Evolutionary conservation across 495 filamentous ascomycete species (phyloP).

Genomic region (Tuber umbilicatum): DNA sequence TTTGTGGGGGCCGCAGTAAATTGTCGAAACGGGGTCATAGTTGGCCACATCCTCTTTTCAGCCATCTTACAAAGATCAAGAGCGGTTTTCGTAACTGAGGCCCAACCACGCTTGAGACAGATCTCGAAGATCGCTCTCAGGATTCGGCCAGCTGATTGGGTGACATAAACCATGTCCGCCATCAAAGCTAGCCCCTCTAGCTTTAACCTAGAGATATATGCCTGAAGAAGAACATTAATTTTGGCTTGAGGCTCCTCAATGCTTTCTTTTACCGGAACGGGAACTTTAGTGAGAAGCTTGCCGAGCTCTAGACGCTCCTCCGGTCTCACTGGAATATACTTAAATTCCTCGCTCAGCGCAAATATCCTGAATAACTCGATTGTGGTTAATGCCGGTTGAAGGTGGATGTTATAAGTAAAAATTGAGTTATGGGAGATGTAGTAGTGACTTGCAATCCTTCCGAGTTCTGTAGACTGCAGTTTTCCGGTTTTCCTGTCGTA

Average conservation of each 20-base stretch:
- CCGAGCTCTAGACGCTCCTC: constrained; percentile 96
- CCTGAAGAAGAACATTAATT: constrained; percentile 97
- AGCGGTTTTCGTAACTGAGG: constrained; percentile 84
- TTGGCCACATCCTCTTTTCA: constrained; percentile 98
- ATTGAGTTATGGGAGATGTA: constrained; percentile 96
- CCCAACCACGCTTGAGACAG: constrained; percentile 90
- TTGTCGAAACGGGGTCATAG: constrained; percentile 91
- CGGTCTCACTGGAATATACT: constrained; percentile 95
- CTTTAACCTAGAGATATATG: constrained; percentile 90
- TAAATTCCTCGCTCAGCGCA: constrained; percentile 94
- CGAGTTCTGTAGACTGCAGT: constrained; percentile 85
- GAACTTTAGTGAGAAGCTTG: constrained; percentile 81
- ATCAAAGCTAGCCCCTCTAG: constrained; percentile 91
- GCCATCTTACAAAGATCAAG: constrained; percentile 98
- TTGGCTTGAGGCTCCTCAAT: constrained; percentile 96
- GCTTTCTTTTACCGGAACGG: constrained; percentile 93
- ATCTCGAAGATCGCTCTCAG: constrained; percentile 95
- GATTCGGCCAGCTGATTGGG: constrained; percentile 94
- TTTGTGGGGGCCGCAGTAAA: constrained; percentile 66
- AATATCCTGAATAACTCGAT: constrained; percentile 98
- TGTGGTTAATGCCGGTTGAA: constrained; percentile 82
- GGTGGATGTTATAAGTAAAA: constrained; percentile 90
- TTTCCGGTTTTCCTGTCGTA: constrained; percentile 93
- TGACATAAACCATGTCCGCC: constrained; percentile 98
- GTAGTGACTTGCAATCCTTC: constrained; percentile 92